A percentile compares a stretch with the other conserved stretches of the same genome.
These are phyloP conservation scores for Xylariaceae sp. DNA, from an alignment of 2,329 filamentous ascomycete genomes.

Conservation along the genomic window DNA sequence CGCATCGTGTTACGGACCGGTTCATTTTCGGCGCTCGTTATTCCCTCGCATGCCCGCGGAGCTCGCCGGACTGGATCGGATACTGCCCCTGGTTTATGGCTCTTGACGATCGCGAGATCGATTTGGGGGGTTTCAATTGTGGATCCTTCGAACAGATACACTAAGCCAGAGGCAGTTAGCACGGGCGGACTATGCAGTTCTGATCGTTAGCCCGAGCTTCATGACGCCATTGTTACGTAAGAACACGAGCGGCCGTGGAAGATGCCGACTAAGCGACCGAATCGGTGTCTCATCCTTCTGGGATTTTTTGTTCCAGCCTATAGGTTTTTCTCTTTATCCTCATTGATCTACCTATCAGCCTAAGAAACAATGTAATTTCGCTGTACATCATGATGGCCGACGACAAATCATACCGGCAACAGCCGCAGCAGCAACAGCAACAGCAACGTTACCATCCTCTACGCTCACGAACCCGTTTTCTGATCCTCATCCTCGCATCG, in stretches of 20 bases:
- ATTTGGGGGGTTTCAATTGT: not conserved
- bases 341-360: too few species aligned
- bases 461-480: conserved; percentile 5
- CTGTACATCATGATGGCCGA: conserved; percentile 8
- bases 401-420: conserved; percentile 1
- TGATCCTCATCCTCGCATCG: conserved; percentile 5
- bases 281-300: too few species aligned
- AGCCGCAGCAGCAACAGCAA: not conserved
- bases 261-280: too few species aligned
- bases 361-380: not conserved
- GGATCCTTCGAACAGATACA: not conserved
- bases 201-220: too few species aligned
- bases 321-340: not conserved
- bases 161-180: not conserved
- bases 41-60: not conserved
- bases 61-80: not conserved
- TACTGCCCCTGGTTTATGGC: not conserved
- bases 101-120: not conserved
- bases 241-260: too few species aligned
- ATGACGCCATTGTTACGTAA: too few species aligned
- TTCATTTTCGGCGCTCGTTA: not conserved
- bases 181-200: too few species aligned
- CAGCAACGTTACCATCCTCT: not conserved
- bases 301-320: not conserved
- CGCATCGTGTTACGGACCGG: not conserved